A percentile compares a stretch with the other conserved stretches of the same genome.
Conservation (phyloP, 148 eudicot species). For the Gaultheria prostrata region DNA sequence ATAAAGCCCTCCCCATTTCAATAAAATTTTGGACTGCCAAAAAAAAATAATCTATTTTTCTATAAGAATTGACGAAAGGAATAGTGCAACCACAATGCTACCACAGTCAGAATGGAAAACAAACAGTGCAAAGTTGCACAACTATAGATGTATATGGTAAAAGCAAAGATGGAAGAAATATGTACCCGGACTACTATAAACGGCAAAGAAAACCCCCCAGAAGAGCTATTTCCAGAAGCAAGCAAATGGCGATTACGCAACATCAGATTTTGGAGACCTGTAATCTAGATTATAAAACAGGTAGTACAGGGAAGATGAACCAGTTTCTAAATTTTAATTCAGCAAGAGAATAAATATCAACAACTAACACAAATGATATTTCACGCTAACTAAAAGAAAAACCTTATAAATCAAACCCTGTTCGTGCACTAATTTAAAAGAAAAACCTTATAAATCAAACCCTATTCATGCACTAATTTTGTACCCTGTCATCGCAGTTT, state of each 20-base stretch:
- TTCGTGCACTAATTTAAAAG: no score
- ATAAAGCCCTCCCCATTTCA: neutral
- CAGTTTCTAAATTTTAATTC: neutral
- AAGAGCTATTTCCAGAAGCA: slow-evolving; percentile 15
- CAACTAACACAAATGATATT: neutral
- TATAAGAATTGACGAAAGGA: neutral
- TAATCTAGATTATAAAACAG: neutral
- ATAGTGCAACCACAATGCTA: neutral
- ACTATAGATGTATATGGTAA: neutral
- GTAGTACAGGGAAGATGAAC: neutral
- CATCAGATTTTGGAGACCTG: slow-evolving; percentile 14
- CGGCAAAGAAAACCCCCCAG: slow-evolving; percentile 11
- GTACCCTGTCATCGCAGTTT: neutral
- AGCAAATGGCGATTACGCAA: slow-evolving; percentile 7
- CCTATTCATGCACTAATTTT: neutral
- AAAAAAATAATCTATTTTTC: neutral
- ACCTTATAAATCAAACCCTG: neutral
- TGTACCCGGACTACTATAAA: slow-evolving; percentile 13
- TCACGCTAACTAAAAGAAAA: neutral
- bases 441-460: neutral
- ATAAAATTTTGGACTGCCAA: neutral
- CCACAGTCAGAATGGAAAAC: neutral
- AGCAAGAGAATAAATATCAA: neutral
- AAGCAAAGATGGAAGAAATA: neutral
- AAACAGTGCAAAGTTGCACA: neutral